A percentile compares a stretch with the other conserved stretches of the same genome.
Conservation (phyloP, 306 rosid species). For the Styphnolobium japonicum region DNA sequence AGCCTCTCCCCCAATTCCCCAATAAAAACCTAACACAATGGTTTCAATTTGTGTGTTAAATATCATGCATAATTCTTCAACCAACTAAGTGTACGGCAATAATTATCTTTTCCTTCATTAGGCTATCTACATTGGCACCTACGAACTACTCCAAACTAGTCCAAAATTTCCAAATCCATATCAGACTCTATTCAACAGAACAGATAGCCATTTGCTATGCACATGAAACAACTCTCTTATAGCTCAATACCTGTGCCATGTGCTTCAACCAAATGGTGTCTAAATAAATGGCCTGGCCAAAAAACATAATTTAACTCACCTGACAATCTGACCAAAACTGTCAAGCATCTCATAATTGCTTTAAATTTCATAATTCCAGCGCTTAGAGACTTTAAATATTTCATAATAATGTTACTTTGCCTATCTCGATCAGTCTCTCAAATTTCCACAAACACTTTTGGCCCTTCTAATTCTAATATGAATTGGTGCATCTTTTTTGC, state of each 20-base stretch:
- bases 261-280: slow-evolving; percentile 31
- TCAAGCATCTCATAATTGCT: slow-evolving; percentile 34
- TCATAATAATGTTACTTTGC: not conserved
- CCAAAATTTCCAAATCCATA: slow-evolving; percentile 24
- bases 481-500: slow-evolving; percentile 7
- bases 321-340: slow-evolving; percentile 35
- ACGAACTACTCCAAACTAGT: slow-evolving; percentile 26
- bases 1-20: not conserved
- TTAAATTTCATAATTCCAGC: not conserved
- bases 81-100: slow-evolving; percentile 19
- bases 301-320: slow-evolving; percentile 34
- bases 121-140: slow-evolving; percentile 29
- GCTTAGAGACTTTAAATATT: not conserved
- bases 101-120: slow-evolving; percentile 5
- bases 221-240: slow-evolving; percentile 27
- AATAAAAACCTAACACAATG: slow-evolving; percentile 7
- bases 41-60: not conserved
- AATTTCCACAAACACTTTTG: slow-evolving; percentile 5
- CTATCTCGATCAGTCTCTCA: not conserved
- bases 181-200: not conserved
- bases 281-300: slow-evolving; percentile 32
- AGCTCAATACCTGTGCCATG: slow-evolving; percentile 31
- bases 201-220: slow-evolving; percentile 14
- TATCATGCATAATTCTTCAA: slow-evolving; percentile 19
- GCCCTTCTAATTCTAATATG: not conserved